Evolutionary conservation across 2,329 filamentous ascomycete species (phyloP).

Genomic region (Botrytis porri): DNA sequence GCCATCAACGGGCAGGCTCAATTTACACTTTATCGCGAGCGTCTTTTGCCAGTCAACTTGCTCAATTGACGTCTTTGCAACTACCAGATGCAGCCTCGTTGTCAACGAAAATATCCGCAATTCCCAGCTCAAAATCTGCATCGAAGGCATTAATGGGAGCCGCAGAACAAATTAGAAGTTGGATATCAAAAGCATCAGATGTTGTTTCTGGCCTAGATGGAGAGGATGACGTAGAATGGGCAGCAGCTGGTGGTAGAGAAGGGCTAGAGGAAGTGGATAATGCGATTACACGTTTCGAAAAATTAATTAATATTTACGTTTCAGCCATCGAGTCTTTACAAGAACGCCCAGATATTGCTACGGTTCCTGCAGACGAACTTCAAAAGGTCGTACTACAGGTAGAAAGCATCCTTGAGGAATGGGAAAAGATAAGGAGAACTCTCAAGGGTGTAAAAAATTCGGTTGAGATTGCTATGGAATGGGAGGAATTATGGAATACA

Average conservation of each 20-base stretch:
- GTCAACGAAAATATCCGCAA: constrained; percentile 77
- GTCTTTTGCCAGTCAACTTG: constrained; percentile 90
- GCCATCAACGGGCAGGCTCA: constrained; percentile 70
- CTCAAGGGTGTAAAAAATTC: constrained; percentile 80
- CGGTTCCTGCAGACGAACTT: constrained; percentile 69
- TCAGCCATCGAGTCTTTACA: constrained; percentile 92
- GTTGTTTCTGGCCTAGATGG: constrained; percentile 87
- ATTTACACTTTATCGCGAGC: constrained; percentile 91
- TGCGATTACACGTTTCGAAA: constrained; percentile 80
- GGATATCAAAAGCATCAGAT: constrained; percentile 89
- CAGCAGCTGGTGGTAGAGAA: constrained; percentile 79
- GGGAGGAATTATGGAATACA: constrained; percentile 94
- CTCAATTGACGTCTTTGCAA: constrained; percentile 85
- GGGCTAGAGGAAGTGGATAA: constrained; percentile 70
- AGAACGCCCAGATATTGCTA: constrained; percentile 68
- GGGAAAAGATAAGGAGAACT: constrained; percentile 75
- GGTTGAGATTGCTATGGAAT: constrained; percentile 97
- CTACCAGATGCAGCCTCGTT: constrained; percentile 82
- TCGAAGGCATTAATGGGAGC: constrained; percentile 80
- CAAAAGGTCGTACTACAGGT: constrained; percentile 78
- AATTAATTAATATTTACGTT: constrained; percentile 88
- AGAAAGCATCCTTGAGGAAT: constrained; percentile 80
- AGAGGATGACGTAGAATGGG: constrained; percentile 98
- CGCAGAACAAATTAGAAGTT: constrained; percentile 87
- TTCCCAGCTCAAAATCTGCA: constrained; percentile 81